Conservation (phyloP, 176 grass and related monocot genomes). For the Zoysia pacifica region DNA sequence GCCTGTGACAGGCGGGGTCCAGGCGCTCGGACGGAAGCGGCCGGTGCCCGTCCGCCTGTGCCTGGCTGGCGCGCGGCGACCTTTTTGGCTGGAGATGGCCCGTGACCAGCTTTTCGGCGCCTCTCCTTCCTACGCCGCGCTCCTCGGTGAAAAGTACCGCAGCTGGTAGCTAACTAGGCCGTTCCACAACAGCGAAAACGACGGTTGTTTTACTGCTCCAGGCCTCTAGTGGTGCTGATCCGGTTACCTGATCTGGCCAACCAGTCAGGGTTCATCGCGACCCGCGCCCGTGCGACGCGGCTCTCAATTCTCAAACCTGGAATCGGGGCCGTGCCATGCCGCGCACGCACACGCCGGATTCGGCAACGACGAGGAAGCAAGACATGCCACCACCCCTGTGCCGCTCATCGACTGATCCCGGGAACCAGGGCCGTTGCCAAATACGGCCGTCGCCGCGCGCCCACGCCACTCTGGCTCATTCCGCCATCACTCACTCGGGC, state of each 20-base stretch:
- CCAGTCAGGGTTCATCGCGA: background rate
- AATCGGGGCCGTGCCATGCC: too few species aligned
- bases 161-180: too few species aligned
- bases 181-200: background rate
- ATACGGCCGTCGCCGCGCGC: too few species aligned
- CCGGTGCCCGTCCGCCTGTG: too few species aligned
- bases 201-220: background rate
- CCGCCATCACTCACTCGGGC: too few species aligned
- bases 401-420: too few species aligned
- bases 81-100: background rate
- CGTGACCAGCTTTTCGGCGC: background rate
- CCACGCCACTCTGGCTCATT: too few species aligned
- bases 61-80: background rate
- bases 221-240: background rate
- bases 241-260: background rate
- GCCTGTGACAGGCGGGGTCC: conserved; percentile 2
- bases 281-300: too few species aligned
- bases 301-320: too few species aligned
- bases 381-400: background rate
- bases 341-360: background rate
- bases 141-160: background rate
- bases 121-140: background rate
- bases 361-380: background rate
- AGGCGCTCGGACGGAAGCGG: background rate
- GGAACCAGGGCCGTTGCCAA: too few species aligned